These are phyloP conservation scores for Rhodosporidiobolus sp. DNA, from an alignment of 768 basidiomycete genomes.

Conservation along the genomic window DNA sequence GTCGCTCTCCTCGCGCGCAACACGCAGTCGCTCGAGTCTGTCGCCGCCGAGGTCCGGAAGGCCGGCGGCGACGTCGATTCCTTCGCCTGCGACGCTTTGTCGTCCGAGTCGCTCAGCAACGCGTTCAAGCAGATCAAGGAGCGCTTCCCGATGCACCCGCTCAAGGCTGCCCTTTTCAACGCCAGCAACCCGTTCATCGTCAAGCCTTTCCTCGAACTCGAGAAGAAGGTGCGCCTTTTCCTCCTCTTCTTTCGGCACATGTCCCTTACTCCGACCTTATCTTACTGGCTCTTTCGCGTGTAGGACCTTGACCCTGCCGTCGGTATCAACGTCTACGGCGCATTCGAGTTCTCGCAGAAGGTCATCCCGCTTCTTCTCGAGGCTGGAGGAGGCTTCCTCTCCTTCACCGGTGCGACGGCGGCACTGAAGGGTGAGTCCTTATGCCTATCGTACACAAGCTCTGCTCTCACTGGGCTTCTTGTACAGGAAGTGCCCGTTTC, in stretches of 20 bases:
- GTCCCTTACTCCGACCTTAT: too few species aligned
- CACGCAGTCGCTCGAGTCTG: constrained; percentile 1
- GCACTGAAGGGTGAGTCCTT: constrained; percentile 25
- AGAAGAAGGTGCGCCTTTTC: too few species aligned
- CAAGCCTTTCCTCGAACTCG: constrained; percentile 44
- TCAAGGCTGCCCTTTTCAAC: constrained; percentile 41
- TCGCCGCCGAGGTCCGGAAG: constrained; percentile 16
- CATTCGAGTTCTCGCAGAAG: constrained; percentile 40
- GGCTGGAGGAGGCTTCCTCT: constrained; percentile 31
- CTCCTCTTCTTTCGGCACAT: too few species aligned
- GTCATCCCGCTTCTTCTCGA: constrained; percentile 24
- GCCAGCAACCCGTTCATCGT: constrained; percentile 36
- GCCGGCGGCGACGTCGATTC: constrained; percentile 31
- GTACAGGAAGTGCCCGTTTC: constrained; percentile 38
- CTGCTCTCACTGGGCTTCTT: neutral
- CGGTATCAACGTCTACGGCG: constrained; percentile 37
- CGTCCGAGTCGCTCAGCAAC: constrained; percentile 14
- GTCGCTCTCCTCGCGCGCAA: constrained; percentile 44
- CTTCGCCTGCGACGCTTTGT: constrained; percentile 38
- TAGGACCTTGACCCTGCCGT: constrained; percentile 22
- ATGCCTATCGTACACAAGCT: neutral
- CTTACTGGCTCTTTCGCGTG: neutral
- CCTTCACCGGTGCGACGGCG: constrained; percentile 45
- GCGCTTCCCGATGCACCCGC: constrained; percentile 22
- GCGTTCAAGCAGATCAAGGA: constrained; percentile 36